Conservation (phyloP, 129 eudicot species). For the Ambrosia artemisiifolia region DNA sequence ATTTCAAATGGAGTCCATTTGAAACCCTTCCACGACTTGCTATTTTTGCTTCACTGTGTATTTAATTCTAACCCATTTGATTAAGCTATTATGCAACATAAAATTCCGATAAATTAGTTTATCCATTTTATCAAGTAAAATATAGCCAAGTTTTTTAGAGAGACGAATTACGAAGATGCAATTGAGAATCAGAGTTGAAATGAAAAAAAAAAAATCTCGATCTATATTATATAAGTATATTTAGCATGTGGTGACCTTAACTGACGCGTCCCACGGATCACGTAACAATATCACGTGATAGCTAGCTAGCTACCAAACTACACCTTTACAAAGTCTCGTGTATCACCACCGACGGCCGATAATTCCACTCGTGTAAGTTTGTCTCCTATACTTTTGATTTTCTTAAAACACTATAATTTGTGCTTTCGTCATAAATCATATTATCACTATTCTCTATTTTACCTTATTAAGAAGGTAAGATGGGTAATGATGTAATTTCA, state of each 20-base stretch:
- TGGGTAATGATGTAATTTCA: no score
- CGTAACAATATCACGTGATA: slow-evolving; percentile 17
- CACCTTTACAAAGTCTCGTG: slow-evolving; percentile 1
- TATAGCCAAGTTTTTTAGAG: neutral
- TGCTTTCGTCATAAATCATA: neutral
- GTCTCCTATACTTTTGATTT: neutral
- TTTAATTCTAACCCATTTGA: no score
- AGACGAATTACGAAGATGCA: neutral
- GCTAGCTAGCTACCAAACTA: neutral
- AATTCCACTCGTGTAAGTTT: neutral
- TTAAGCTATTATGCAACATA: no score
- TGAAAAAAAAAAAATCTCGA: neutral
- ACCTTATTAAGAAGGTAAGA: no score
- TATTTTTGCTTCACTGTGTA: no score
- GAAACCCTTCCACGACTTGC: no score
- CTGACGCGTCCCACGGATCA: slow-evolving; percentile 22
- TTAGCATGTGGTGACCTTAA: slow-evolving; percentile 9
- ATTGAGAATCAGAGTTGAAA: neutral
- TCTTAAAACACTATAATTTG: neutral
- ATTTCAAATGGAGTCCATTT: no score
- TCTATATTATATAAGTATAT: neutral
- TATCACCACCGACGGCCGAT: slow-evolving; percentile 8
- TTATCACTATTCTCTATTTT: no score
- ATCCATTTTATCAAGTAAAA: no score
- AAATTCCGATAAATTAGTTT: no score